Percentiles rank a stretch among this genome's conserved stretches.
Evolutionary conservation across 129 eudicot genomes (phyloP).

Genomic region (Kitagawia praeruptora): DNA sequence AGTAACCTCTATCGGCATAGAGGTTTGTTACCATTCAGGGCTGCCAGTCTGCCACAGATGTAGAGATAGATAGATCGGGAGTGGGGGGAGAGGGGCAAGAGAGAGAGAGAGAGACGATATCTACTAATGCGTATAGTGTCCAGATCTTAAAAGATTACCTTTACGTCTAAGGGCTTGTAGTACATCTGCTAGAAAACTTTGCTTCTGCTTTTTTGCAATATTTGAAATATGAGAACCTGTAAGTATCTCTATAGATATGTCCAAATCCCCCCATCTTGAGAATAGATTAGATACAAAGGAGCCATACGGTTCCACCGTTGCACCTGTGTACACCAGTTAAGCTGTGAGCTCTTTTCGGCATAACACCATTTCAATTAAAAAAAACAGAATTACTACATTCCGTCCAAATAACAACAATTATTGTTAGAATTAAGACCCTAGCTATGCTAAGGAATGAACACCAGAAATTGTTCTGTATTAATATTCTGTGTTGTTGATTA

Average conservation of each 20-base stretch:
- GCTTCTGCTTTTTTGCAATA: slow-evolving; percentile 68
- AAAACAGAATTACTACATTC: background rate
- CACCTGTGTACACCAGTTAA: slow-evolving; percentile 44
- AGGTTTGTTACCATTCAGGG: background rate
- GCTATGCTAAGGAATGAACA: too few species aligned
- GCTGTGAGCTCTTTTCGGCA: background rate
- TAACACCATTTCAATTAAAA: background rate
- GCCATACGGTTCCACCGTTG: slow-evolving; percentile 91
- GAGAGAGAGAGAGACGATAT: too few species aligned
- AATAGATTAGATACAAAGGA: slow-evolving; percentile 87
- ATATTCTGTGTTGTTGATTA: too few species aligned
- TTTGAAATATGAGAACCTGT: slow-evolving; percentile 54
- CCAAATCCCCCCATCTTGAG: slow-evolving; percentile 93
- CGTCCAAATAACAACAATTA: background rate
- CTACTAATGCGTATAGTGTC: background rate
- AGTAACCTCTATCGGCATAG: background rate
- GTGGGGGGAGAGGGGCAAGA: too few species aligned
- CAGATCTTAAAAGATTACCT: slow-evolving; percentile 33
- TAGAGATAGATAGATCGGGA: too few species aligned
- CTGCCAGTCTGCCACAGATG: background rate
- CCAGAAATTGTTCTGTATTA: too few species aligned
- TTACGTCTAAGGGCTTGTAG: slow-evolving; percentile 45
- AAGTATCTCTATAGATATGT: slow-evolving; percentile 67
- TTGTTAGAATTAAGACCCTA: too few species aligned
- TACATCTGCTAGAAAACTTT: slow-evolving; percentile 45